Evolutionary conservation across 192 early-diverging fungal genomes (phyloP).

Genomic region (Polychytrium aggregatum): DNA sequence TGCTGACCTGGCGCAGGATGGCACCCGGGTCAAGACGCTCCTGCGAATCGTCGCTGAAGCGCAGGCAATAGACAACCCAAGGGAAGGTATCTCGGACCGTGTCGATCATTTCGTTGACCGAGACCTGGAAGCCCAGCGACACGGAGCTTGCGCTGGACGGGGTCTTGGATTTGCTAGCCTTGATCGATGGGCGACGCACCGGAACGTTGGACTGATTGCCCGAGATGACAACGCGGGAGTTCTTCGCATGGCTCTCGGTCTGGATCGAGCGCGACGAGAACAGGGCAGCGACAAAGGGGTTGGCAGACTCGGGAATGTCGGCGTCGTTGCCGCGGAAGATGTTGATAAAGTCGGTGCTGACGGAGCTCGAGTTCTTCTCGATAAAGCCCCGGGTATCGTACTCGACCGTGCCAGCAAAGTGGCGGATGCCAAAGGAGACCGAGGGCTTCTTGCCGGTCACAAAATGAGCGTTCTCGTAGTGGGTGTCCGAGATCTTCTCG

Average conservation of each 20-base stretch:
- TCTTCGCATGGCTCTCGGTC: conserved; percentile 62
- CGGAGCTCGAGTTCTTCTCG: conserved; percentile 61
- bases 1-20: conserved; percentile 58
- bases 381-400: conserved; percentile 74
- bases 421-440: conserved; percentile 58
- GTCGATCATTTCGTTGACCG: conserved; percentile 65
- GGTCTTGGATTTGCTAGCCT: conserved; percentile 21
- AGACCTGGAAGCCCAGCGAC: conserved; percentile 39
- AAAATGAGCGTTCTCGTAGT: conserved; percentile 19
- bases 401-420: conserved; percentile 58
- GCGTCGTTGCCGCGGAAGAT: conserved; percentile 51
- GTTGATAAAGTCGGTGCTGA: conserved; percentile 70
- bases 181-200: conserved; percentile 55
- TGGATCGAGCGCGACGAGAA: conserved; percentile 75
- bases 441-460: conserved; percentile 8
- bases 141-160: conserved; percentile 15
- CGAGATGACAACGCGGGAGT: conserved; percentile 59
- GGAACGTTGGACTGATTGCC: conserved; percentile 67
- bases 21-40: conserved; percentile 45
- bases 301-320: conserved; percentile 40
- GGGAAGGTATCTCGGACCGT: conserved; percentile 64
- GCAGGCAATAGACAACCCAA: conserved; percentile 77
- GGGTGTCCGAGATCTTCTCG: neutral
- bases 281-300: conserved; percentile 61
- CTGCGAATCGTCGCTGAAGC: conserved; percentile 48